Evolutionary conservation across 306 rosid genomes (phyloP).

Genomic region (Quercus agrifolia): DNA sequence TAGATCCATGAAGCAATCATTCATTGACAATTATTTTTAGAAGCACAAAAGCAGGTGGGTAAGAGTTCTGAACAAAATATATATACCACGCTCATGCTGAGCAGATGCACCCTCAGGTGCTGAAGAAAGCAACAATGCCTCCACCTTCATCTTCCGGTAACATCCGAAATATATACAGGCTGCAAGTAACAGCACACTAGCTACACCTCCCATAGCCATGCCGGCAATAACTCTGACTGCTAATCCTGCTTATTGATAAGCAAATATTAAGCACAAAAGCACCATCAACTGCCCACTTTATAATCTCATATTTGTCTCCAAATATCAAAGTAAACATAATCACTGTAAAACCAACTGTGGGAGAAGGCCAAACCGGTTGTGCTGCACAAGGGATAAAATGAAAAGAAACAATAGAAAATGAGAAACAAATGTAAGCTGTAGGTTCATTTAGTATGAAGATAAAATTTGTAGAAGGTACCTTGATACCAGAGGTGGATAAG

Average conservation of each 20-base stretch:
- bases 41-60: not conserved
- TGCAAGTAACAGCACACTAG: slow-evolving; percentile 53
- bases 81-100: slow-evolving; percentile 43
- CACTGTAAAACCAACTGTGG: slow-evolving; percentile 24
- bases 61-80: slow-evolving; percentile 5
- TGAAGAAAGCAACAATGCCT: slow-evolving; percentile 17
- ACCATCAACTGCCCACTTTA: slow-evolving; percentile 14
- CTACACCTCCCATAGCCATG: slow-evolving; percentile 55
- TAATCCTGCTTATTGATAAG: slow-evolving; percentile 57
- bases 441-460: slow-evolving; percentile 7
- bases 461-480: slow-evolving; percentile 43
- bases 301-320: slow-evolving; percentile 21
- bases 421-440: slow-evolving; percentile 7
- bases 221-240: slow-evolving; percentile 65
- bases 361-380: slow-evolving; percentile 55
- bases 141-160: slow-evolving; percentile 50
- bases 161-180: slow-evolving; percentile 36
- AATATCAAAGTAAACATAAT: too few species aligned
- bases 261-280: slow-evolving; percentile 34
- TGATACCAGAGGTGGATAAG: slow-evolving; percentile 36
- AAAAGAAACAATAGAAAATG: slow-evolving; percentile 12
- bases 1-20: too few species aligned
- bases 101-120: slow-evolving; percentile 26
- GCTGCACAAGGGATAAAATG: slow-evolving; percentile 47
- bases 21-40: not conserved